Evolutionary conservation across 257 asterid species (phyloP).

Genomic region (Osmanthus fragrans): DNA sequence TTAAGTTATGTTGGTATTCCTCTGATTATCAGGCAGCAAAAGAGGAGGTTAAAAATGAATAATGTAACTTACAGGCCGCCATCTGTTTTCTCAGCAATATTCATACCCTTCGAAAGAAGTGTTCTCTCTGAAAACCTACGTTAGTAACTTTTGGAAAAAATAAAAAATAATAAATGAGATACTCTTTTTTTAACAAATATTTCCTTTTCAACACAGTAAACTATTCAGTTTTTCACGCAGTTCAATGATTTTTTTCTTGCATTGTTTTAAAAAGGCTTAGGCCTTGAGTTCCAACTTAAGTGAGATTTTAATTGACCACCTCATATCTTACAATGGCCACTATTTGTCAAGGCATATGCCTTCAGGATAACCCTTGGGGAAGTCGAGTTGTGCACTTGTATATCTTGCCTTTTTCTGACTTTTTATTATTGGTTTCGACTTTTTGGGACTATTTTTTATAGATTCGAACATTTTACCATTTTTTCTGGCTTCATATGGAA

Average conservation of each 20-base stretch:
- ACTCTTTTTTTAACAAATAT: background rate
- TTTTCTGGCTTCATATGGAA: background rate
- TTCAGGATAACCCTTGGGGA: background rate
- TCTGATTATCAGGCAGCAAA: background rate
- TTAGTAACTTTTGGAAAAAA: background rate
- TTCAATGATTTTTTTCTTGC: background rate
- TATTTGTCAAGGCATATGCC: background rate
- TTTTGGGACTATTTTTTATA: background rate
- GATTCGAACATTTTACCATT: too few relatives aligned
- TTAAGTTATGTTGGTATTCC: background rate
- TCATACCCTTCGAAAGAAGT: background rate
- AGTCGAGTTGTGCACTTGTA: background rate
- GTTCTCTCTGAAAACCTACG: background rate
- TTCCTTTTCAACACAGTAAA: background rate
- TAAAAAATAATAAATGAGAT: background rate
- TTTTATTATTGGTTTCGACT: background rate
- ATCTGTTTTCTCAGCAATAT: background rate
- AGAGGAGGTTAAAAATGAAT: background rate
- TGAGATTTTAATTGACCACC: too few relatives aligned
- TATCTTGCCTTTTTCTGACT: background rate
- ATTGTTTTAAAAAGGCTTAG: background rate
- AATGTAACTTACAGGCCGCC: background rate
- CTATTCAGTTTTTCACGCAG: background rate
- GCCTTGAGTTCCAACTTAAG: background rate
- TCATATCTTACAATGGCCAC: background rate